A percentile compares a stretch with the other conserved stretches of the same genome.
phyloP scores from a whole-genome alignment of 23 red algal species.

The Gracilaria domingensis region DNA sequence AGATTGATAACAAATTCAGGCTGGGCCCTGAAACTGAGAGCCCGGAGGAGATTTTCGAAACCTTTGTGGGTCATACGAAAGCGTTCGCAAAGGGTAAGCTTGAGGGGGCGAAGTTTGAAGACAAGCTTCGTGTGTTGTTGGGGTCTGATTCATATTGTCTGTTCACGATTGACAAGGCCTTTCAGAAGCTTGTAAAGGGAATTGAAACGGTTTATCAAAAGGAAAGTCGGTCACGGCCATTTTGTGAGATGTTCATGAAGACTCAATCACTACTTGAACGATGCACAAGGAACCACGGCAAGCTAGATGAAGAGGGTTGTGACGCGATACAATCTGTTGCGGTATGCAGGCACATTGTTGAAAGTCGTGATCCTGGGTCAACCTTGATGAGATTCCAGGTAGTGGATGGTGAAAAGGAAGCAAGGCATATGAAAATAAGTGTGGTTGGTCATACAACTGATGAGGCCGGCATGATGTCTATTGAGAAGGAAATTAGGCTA shows the following conservation, averaged over 20 bases:
- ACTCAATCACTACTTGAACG: conserved; percentile 13
- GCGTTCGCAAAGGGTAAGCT: conserved; percentile 65
- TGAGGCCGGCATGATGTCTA: not conserved
- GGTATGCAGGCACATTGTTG: conserved; percentile 18
- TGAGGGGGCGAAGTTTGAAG: conserved; percentile 89
- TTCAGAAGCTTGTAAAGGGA: conserved; percentile 84
- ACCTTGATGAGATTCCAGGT: conserved; percentile 18
- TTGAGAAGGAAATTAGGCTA: not conserved
- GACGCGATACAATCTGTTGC: conserved; percentile 23
- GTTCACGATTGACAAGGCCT: conserved; percentile 90
- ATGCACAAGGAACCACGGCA: not conserved
- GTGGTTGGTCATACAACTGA: conserved; percentile 18
- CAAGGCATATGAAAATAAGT: not conserved
- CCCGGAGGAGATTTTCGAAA: conserved; percentile 42
- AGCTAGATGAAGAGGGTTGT: not conserved
- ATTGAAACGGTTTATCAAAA: conserved; percentile 41
- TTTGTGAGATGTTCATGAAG: conserved; percentile 34
- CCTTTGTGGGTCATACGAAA: conserved; percentile 43
- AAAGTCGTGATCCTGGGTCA: conserved; percentile 20
- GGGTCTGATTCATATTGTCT: conserved; percentile 88
- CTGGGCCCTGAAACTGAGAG: conserved; percentile 36
- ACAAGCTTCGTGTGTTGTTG: conserved; percentile 80
- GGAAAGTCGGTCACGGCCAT: conserved; percentile 29
- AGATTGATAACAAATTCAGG: conserved; percentile 42
- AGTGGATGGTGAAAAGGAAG: not conserved